These are phyloP conservation scores for Arxiozyma heterogenica DNA, from an alignment of 1,139 yeast species.

Conservation along the genomic window DNA sequence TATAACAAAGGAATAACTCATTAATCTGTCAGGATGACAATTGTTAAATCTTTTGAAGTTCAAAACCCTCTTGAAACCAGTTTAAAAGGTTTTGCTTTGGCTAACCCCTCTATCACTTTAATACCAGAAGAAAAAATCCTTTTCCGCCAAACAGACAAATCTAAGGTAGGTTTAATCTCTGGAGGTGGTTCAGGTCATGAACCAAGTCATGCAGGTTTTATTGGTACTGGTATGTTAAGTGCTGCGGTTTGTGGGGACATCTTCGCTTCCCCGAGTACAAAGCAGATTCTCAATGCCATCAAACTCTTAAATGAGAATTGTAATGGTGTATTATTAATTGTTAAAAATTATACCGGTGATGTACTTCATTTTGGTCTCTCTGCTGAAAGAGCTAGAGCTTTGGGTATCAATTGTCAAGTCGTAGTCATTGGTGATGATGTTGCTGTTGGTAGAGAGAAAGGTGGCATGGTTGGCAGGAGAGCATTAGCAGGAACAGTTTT, in stretches of 20 bases:
- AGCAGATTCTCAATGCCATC: conserved; percentile 66
- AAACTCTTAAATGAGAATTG: conserved; percentile 38
- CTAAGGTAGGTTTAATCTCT: conserved; percentile 61
- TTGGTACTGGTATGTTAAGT: conserved; percentile 71
- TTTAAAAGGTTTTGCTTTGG: conserved; percentile 56
- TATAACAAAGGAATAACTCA: not conserved
- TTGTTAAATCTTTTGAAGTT: conserved; percentile 33
- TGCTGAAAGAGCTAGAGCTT: conserved; percentile 74
- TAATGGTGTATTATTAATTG: conserved; percentile 60
- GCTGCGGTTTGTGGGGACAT: conserved; percentile 85
- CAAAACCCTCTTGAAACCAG: conserved; percentile 56
- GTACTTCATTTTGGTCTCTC: conserved; percentile 86
- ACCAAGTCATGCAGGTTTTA: conserved; percentile 86
- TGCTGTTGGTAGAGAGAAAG: conserved; percentile 79
- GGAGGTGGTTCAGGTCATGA: conserved; percentile 98
- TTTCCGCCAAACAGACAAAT: conserved; percentile 34
- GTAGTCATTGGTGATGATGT: conserved; percentile 85
- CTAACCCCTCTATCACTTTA: conserved; percentile 56
- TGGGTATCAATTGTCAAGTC: conserved; percentile 62
- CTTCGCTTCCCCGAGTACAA: conserved; percentile 88
- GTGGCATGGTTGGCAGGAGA: conserved; percentile 85
- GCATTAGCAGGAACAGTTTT: conserved; percentile 87
- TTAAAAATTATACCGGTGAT: conserved; percentile 91
- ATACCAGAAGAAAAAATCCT: conserved; percentile 64
- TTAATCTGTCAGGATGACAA: not conserved